Percentiles rank a stretch among this genome's conserved stretches.
Conservation (phyloP, 2,329 filamentous ascomycete species). For the Fusarium xylarioides region DNA sequence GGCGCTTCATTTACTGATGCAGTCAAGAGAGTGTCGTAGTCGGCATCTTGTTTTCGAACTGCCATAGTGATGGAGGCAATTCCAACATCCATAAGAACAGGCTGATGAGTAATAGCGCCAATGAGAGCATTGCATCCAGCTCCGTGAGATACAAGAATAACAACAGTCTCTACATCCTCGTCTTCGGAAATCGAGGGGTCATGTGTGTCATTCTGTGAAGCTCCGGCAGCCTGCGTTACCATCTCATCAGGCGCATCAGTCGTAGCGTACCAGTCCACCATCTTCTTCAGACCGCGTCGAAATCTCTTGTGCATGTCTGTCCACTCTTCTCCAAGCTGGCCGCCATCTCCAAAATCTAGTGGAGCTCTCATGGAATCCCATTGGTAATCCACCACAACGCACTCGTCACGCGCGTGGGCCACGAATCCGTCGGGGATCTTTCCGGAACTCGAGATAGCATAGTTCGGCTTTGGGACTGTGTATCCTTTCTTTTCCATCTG, state of each 20-base stretch:
- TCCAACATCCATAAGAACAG: constrained; percentile 87
- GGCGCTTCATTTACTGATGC: constrained; percentile 38
- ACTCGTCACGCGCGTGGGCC: constrained; percentile 87
- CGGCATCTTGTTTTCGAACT: constrained; percentile 63
- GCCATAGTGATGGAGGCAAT: constrained; percentile 94
- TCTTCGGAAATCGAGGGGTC: constrained; percentile 57
- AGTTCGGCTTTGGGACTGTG: constrained; percentile 79
- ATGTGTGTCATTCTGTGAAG: constrained; percentile 43
- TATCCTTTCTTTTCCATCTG: constrained; percentile 62
- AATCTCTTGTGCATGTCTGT: constrained; percentile 93
- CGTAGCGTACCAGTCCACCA: constrained; percentile 84
- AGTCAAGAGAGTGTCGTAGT: constrained; percentile 49
- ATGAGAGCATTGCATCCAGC: constrained; percentile 96
- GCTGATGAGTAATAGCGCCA: constrained; percentile 89
- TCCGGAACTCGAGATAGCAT: constrained; percentile 81
- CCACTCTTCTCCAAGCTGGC: constrained; percentile 93
- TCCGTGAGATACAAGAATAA: constrained; percentile 91
- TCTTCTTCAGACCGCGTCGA: constrained; percentile 76
- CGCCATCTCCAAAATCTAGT: constrained; percentile 86
- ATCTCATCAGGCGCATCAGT: constrained; percentile 61
- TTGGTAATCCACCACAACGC: constrained; percentile 86
- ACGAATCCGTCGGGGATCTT: constrained; percentile 90
- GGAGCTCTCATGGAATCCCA: constrained; percentile 91
- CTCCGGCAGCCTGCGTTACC: constrained; percentile 51
- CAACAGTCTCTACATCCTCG: constrained; percentile 76